Base-by-base conservation (phyloP, 2,329 filamentous ascomycete genomes). In the Fusarium gaditjirri region DNA sequence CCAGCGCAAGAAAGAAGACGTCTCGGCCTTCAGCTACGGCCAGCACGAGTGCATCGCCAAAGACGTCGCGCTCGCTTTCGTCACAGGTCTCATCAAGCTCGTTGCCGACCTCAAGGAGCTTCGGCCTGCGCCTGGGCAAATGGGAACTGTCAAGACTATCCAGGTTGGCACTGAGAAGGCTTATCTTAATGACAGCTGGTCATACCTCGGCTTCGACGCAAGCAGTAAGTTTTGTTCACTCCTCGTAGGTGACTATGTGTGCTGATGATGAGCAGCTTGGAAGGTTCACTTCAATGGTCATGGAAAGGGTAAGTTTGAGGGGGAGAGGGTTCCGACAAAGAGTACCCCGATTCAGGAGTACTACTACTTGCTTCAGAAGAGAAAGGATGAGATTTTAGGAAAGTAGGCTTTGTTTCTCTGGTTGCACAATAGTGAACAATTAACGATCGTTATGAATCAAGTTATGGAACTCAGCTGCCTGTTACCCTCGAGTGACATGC, bases 181-280 rank as follows among this genome's bases (percentile, higher is more conserved):
- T 13, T 86, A 84, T 60, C 80, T 86, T 25, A 85, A 85, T 61
- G 84, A 86, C 49, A 85, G 82, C 70, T 86, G 85, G 83, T 85
- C 84, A 2, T 83, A 82, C 50, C 80, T 86, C 21, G 78, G 78
- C 36, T 82, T 82, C 19, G 83, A 86, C 66, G 81, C 83, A 4
- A 85, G 81, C 66, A 85, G 85, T 86, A 82, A 82, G 83, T 80
- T 29, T 47, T 12, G 3, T 2, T 17, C 9, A 8, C 5, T 38
- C 1, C 1, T 2, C 16, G 2, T 21, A n/a, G 4, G 17, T 14
- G 6, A 3, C 5, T 3, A 8, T 1, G 3, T 19, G 6, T 25
- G 13, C 77, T 82, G 29, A 82, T 44, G 3, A 1, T 29, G 29
- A n/a, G 64, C 14, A 78, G 76, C 76, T 46, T 78, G 76, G 76